Base-by-base conservation (phyloP, 257 asterid species). In the Lavandula angustifolia region DNA sequence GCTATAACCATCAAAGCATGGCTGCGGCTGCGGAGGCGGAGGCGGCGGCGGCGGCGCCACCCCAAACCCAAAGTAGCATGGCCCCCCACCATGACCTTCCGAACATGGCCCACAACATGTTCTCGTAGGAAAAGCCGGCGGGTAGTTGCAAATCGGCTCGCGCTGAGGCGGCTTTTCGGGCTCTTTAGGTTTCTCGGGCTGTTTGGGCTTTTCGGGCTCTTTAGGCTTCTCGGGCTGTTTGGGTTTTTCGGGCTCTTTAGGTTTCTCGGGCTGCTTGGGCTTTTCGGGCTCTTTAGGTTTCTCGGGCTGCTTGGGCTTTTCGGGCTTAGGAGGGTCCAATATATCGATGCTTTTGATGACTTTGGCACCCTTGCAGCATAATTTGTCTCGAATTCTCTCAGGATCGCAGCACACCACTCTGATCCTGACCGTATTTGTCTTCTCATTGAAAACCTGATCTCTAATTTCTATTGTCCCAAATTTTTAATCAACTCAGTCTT, bases 321-420 rank as follows among this genome's bases (percentile, higher is more conserved):
- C 79, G 7, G 79, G 65, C 62, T 74, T 64, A 0, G 75, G 77
- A 47, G 7, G 82, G 3, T 69, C 85, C 5, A 69, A 58, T 59
- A 92, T 92, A 10, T 79, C 87, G 65, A 92, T 85, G 60, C 82
- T 80, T 59, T 86, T 79, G 68, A 92, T 89, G 1, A 75, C 81
- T 35, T 74, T 76, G 6, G 78, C 40, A 14, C 96, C 98, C 55
- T 79, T 85, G 27, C 81, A 76, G 32, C 87, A 83, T 14, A 92
- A 55, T 60, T 89, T 87, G 67, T 92, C 95, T 2, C 95, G 91
- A 60, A 89, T 35, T 53, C 75, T 82, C 67, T 89, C 95, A 0
- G 96, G 96, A 62, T 70, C 67, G 69, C 98, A 89, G 76, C 96
- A 85, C 1, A 82, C 75, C 32, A 89, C 98, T 0, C 77, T 73